Evolutionary conservation across 2,329 filamentous ascomycete species (phyloP), one percentile per base, ranked within the genome.

Genomic region (Talaromyces pinophilus): DNA sequence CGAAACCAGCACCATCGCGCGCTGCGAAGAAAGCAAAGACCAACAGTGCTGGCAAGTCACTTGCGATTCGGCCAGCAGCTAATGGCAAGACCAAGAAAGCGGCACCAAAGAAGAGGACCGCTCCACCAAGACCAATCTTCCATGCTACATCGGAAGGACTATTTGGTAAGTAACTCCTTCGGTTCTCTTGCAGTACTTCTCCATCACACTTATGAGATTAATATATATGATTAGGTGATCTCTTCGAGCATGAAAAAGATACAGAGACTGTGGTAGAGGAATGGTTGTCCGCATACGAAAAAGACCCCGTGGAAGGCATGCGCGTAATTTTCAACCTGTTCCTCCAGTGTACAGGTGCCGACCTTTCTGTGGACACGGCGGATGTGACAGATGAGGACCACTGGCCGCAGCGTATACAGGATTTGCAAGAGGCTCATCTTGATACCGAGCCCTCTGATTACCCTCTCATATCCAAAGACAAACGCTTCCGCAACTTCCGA

Each of bases 381-480:
- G 93, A 98, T 76, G 92, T 97, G 69, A 88, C 90, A 70, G 94
- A 99, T 75, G 88, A 92, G 7, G 95, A 99, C 76, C 93, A 95
- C 74, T 92, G 90, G 59, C 87, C 91, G 19, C 89, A 88, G 73
- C 89, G 88, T 74, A 82, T 99, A 55, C 84, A 86, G 25, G 93
- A 98, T 72, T 83, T 99, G n/a, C 92, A 97, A 78, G 89, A 91
- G 68, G 88, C 93, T 68, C 96, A 93, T 75, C 90, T 95, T 77
- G 88, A 89, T 82, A 86, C 90, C 84, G 88, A 91, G 75, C 90
- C 94, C 60, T 90, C 91, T 38, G 95, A 98, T 59, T 99, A 99
- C 74, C 95, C 95, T 46, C 86, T 99, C 54, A 91, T 96, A 67
- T 91, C 92, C 17, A 93, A 89, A 79, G 86, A 89, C 46, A 94